phyloP scores from a whole-genome alignment of 2,329 filamentous ascomycete species.

The Fusarium verticillioides region DNA sequence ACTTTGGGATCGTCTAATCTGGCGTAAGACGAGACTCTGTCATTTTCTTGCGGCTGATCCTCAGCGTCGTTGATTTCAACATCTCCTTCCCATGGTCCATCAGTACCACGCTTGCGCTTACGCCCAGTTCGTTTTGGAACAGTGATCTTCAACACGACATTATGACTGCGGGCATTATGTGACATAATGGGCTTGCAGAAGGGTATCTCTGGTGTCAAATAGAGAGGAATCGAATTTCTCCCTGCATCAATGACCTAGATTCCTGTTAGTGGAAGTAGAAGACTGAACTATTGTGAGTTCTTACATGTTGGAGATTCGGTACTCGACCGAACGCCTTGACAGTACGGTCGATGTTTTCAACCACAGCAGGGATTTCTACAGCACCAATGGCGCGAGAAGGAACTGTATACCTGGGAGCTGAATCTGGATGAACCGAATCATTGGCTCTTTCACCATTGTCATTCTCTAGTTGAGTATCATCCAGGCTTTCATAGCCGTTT shows the following conservation, averaged over 20 bases:
- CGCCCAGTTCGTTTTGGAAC: constrained; percentile 88
- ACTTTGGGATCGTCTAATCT: constrained; percentile 64
- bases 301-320: constrained; percentile 53
- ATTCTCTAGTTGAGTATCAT: constrained; percentile 25
- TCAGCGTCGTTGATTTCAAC: constrained; percentile 47
- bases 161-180: constrained; percentile 79
- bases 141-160: constrained; percentile 86
- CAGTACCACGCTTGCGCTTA: constrained; percentile 82
- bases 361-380: constrained; percentile 57
- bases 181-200: constrained; percentile 83
- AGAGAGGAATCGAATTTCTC: constrained; percentile 71
- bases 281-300: constrained; percentile 12
- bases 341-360: constrained; percentile 56
- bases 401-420: constrained; percentile 51
- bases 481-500: constrained; percentile 37
- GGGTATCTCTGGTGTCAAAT: constrained; percentile 82
- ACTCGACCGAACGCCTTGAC: constrained; percentile 56
- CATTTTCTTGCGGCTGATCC: constrained; percentile 9
- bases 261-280: neutral
- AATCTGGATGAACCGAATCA: constrained; percentile 21
- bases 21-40: constrained; percentile 55
- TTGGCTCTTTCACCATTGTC: neutral
- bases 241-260: constrained; percentile 60
- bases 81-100: constrained; percentile 70
- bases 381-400: constrained; percentile 51